phyloP scores from a whole-genome alignment of 371 early-diverging fungal species.

The Mucor racemosus region DNA sequence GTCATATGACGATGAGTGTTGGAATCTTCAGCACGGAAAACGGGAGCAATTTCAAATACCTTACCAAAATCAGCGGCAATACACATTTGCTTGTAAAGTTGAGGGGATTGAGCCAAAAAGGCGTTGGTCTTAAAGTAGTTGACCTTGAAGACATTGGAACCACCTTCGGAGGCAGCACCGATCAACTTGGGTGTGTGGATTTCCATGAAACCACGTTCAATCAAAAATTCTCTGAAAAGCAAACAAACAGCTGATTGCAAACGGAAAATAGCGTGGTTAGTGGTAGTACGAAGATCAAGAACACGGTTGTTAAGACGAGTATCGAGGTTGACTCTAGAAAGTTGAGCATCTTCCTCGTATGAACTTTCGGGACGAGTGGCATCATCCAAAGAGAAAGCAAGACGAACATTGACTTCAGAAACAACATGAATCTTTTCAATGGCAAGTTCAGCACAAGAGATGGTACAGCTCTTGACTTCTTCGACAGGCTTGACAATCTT shows the following conservation, averaged over 20 bases:
- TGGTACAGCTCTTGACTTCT: slow-evolving; percentile 90
- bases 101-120: slow-evolving; percentile 99
- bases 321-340: slow-evolving; percentile 86
- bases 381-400: slow-evolving; percentile 97
- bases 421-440: slow-evolving; percentile 77
- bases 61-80: slow-evolving; percentile 98
- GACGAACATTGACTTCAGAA: slow-evolving; percentile 79
- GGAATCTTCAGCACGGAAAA: slow-evolving; percentile 99
- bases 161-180: slow-evolving; percentile 98
- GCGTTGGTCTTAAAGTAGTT: slow-evolving; percentile 96
- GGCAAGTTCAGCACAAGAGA: slow-evolving; percentile 88
- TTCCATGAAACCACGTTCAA: slow-evolving; percentile 89
- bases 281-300: slow-evolving; percentile 95
- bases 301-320: slow-evolving; percentile 97
- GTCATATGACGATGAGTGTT: slow-evolving; percentile 99
- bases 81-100: slow-evolving; percentile 99
- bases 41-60: slow-evolving; percentile 99
- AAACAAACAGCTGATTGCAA: slow-evolving; percentile 94
- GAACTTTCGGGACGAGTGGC: slow-evolving; percentile 90
- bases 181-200: slow-evolving; percentile 99
- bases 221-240: slow-evolving; percentile 95
- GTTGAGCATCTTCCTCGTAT: slow-evolving; percentile 72
- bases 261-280: slow-evolving; percentile 98
- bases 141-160: slow-evolving; percentile 98
- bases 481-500: slow-evolving; percentile 80